phyloP scores from a whole-genome alignment of 148 eudicot genomes.

The Heliosperma pusillum region DNA sequence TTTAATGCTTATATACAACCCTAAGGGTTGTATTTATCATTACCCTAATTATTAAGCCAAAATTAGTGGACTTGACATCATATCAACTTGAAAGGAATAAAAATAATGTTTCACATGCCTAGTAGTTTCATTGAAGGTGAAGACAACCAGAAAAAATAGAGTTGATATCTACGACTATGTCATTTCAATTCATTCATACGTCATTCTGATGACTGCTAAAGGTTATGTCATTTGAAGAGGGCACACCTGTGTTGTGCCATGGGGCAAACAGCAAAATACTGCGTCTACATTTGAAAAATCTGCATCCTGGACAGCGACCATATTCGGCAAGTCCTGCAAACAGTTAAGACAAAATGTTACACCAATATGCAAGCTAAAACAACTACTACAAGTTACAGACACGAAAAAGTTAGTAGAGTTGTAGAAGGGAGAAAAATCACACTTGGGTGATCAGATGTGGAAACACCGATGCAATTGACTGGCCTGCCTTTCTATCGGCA shows the following conservation, averaged over 20 bases:
- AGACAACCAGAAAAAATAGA: not conserved
- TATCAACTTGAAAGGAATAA: not conserved
- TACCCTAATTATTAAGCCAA: not conserved
- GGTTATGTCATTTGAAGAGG: not conserved
- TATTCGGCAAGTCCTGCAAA: slow-evolving; percentile 71
- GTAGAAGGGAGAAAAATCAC: slow-evolving; percentile 13
- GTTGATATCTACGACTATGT: not conserved
- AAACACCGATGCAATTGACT: slow-evolving; percentile 85
- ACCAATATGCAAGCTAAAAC: not conserved
- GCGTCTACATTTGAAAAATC: slow-evolving; percentile 87
- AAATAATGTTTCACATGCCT: not conserved
- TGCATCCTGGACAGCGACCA: slow-evolving; percentile 87
- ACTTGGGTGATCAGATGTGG: slow-evolving; percentile 85
- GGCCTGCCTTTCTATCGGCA: slow-evolving; percentile 98
- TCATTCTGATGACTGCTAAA: not conserved
- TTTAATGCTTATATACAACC: too few species aligned
- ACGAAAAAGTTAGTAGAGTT: not conserved
- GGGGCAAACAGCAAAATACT: slow-evolving; percentile 98
- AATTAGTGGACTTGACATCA: not conserved
- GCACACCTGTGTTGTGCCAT: slow-evolving; percentile 93
- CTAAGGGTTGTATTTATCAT: too few species aligned
- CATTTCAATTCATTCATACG: not conserved
- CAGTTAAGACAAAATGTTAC: not conserved
- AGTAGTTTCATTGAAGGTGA: not conserved
- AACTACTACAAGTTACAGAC: not conserved